phyloP scores from a whole-genome alignment of 2,329 filamentous ascomycete genomes.

The Kalaharituber pfeilii region DNA sequence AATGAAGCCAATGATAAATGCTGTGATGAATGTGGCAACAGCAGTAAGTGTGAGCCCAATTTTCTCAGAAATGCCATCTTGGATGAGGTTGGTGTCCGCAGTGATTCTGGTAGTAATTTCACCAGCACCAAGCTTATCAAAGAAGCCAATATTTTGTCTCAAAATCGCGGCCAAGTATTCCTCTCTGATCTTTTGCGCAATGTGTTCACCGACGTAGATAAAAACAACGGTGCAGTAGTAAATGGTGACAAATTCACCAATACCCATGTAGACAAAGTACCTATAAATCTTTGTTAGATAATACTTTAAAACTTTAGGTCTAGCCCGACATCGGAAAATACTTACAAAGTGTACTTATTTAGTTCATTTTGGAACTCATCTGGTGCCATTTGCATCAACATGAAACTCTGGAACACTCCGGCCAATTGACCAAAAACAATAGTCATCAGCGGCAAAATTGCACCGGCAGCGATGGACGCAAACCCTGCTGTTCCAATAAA shows the following conservation, averaged over 20 bases:
- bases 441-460: conserved; percentile 63
- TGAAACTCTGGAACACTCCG: conserved; percentile 48
- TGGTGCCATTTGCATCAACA: conserved; percentile 30
- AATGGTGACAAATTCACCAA: conserved; percentile 59
- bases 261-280: conserved; percentile 72
- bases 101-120: conserved; percentile 92
- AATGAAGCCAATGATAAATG: conserved; percentile 78
- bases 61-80: conserved; percentile 87
- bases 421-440: conserved; percentile 64
- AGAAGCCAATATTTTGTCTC: conserved; percentile 78
- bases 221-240: conserved; percentile 76
- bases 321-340: neutral
- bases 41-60: conserved; percentile 60
- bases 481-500: conserved; percentile 46
- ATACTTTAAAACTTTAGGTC: neutral
- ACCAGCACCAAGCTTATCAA: conserved; percentile 80
- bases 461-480: conserved; percentile 53
- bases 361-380: conserved; percentile 44
- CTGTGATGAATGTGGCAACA: conserved; percentile 65
- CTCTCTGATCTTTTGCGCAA: conserved; percentile 60
- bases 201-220: conserved; percentile 70
- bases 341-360: conserved; percentile 41
- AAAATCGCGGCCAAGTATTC: conserved; percentile 71
- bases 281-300: conserved; percentile 3
- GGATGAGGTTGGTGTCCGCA: conserved; percentile 79